Evolutionary conservation across 306 rosid species (phyloP).

Genomic region (Acacia crassicarpa): DNA sequence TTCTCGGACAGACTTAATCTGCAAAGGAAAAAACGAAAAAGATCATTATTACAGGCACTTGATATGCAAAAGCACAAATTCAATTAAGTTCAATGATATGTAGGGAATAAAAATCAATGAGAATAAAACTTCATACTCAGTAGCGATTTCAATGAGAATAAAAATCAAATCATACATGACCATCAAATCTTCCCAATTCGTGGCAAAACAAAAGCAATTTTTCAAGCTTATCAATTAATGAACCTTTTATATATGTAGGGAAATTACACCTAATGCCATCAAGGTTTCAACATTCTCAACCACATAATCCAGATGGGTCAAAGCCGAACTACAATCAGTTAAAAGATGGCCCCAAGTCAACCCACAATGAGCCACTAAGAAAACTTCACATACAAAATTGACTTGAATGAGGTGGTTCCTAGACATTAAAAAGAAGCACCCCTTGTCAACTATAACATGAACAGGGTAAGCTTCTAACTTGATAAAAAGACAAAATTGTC

Average conservation of each 20-base stretch:
- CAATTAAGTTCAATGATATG: slow-evolving; percentile 2
- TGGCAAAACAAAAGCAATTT: slow-evolving; percentile 19
- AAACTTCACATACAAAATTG: slow-evolving; percentile 9
- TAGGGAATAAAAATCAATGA: too few species aligned
- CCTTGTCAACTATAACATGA: background rate
- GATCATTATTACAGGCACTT: slow-evolving; percentile 19
- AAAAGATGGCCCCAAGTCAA: slow-evolving; percentile 7
- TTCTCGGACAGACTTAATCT: slow-evolving; percentile 80
- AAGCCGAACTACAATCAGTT: background rate
- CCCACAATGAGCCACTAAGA: background rate
- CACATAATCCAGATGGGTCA: background rate
- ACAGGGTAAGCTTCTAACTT: background rate
- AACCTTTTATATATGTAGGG: background rate
- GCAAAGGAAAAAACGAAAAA: slow-evolving; percentile 31
- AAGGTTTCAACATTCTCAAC: background rate
- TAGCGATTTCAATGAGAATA: slow-evolving; percentile 19
- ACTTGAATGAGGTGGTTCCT: background rate
- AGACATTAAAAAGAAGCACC: background rate
- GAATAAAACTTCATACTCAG: background rate
- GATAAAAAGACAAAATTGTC: slow-evolving; percentile 12
- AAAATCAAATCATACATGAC: slow-evolving; percentile 16
- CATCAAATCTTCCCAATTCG: slow-evolving; percentile 29
- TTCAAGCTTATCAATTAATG: slow-evolving; percentile 15
- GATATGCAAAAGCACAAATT: background rate
- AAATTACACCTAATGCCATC: background rate